Evolutionary conservation across 768 basidiomycete species (phyloP), one percentile per base, ranked within the genome.

Genomic region (Suillus discolor): DNA sequence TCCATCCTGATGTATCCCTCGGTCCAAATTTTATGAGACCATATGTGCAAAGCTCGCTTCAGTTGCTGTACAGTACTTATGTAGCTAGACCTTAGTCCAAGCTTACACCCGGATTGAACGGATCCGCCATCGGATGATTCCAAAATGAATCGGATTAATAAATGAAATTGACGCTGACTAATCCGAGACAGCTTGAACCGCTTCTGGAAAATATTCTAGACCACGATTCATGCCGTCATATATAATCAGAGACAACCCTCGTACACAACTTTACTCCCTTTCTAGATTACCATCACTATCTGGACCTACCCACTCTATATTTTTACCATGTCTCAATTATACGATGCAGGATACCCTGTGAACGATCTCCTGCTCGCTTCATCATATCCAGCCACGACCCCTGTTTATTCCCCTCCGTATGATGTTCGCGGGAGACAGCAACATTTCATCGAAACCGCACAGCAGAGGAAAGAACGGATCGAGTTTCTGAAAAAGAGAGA

Each of bases 401-500:
- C 72, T 64, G 71, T 78, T 28, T 67, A 77, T 13, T 64, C 65
- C 5, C 70, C 73, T 6, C 68, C 71, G 53, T 82, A 79, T 74
- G 83, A 85, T 73, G 39, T 74, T 16, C 80, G 75, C 18, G 83
- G 83, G 39, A 77, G 84, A 39, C 84, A 83, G 72, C 71, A 79
- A 65, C 74, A 71, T 42, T 86, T 79, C 65, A 61, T 77, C 39
- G 86, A 87, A 74, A 81, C 80, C 1, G 71, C 73, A 28, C 71
- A 79, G 1, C 86, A 87, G 74, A 76, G 84, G 31, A 78, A 78
- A 57, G 83, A 84, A 65, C 84, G 85, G 67, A 76, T 81, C 65
- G 84, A 83, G n/a, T 85, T 87, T 69, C 71, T 84, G 53, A 82
- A 82, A 62, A 79, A 77, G 63, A 78, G 81, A 54, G 83, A 82